Percentiles rank a stretch among this genome's conserved stretches.
Conservation (phyloP, 331 rosid species). For the Stylosanthes scabra region DNA sequence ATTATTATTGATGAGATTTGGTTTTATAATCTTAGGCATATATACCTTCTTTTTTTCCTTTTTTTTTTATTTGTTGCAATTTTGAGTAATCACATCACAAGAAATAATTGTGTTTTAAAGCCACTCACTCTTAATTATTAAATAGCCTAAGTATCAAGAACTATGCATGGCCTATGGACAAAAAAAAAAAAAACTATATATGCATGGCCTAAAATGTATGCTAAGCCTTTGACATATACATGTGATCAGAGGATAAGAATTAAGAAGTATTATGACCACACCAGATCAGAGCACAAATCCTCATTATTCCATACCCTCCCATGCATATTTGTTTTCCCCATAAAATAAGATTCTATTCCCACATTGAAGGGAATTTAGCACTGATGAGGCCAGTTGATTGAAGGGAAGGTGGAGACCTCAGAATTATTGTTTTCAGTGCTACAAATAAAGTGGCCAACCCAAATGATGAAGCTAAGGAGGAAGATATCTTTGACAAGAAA, state of each 20-base stretch:
- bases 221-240: not conserved
- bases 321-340: not conserved
- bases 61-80: too few relatives aligned
- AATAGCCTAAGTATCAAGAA: not conserved
- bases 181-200: not conserved
- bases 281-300: conserved; percentile 9
- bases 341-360: conserved; percentile 32
- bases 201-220: not conserved
- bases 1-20: too few relatives aligned
- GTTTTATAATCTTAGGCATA: too few relatives aligned
- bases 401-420: conserved; percentile 18
- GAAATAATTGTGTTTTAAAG: not conserved
- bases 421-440: conserved; percentile 13
- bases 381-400: conserved; percentile 9
- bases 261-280: not conserved
- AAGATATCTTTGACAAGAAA: conserved; percentile 2
- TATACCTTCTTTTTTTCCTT: too few relatives aligned
- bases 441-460: conserved; percentile 6
- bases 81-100: not conserved
- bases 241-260: not conserved
- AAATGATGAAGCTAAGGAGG: not conserved
- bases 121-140: not conserved
- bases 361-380: conserved; percentile 24
- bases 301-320: conserved; percentile 13
- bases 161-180: not conserved